Conservation (phyloP, 768 basidiomycete genomes). For the Coprinellus micaceus region DNA sequence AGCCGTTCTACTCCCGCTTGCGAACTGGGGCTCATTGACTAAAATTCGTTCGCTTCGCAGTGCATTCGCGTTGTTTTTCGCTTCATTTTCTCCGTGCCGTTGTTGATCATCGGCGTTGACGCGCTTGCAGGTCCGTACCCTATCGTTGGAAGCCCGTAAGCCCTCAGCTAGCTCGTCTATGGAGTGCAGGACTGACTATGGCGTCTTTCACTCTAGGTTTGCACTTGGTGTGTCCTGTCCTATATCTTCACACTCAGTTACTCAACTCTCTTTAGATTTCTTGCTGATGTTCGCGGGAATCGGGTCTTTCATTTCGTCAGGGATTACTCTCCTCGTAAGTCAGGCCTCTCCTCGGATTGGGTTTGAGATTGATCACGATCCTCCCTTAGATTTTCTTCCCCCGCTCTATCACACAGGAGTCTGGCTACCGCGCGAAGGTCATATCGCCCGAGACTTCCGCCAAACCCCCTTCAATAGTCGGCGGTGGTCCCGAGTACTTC, state of each 20-base stretch:
- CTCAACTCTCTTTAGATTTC: slow-evolving; percentile 41
- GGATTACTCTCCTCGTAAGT: slow-evolving; percentile 73
- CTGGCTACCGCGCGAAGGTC: slow-evolving; percentile 53
- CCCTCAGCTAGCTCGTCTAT: no score
- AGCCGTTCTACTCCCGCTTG: not conserved
- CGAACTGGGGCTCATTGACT: not conserved
- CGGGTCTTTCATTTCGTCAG: slow-evolving; percentile 76
- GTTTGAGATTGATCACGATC: no score
- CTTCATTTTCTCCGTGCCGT: slow-evolving; percentile 67
- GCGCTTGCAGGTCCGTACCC: slow-evolving; percentile 48
- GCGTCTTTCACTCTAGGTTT: slow-evolving; percentile 50
- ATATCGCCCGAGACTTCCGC: slow-evolving; percentile 21
- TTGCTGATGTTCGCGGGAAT: slow-evolving; percentile 68
- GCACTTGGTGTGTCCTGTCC: slow-evolving; percentile 42
- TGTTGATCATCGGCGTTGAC: slow-evolving; percentile 66
- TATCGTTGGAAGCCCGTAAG: slow-evolving; percentile 57
- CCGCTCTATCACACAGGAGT: slow-evolving; percentile 62
- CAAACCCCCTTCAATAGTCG: slow-evolving; percentile 24
- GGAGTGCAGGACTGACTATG: no score
- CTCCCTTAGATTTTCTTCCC: no score
- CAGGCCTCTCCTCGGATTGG: not conserved
- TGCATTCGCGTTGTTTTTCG: slow-evolving; percentile 70
- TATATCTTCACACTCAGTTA: slow-evolving; percentile 17
- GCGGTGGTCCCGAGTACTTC: slow-evolving; percentile 26
- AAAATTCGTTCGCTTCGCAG: slow-evolving; percentile 30